phyloP scores from a whole-genome alignment of 2,329 filamentous ascomycete species.

The Aspergillus oerlinghausenensis region DNA sequence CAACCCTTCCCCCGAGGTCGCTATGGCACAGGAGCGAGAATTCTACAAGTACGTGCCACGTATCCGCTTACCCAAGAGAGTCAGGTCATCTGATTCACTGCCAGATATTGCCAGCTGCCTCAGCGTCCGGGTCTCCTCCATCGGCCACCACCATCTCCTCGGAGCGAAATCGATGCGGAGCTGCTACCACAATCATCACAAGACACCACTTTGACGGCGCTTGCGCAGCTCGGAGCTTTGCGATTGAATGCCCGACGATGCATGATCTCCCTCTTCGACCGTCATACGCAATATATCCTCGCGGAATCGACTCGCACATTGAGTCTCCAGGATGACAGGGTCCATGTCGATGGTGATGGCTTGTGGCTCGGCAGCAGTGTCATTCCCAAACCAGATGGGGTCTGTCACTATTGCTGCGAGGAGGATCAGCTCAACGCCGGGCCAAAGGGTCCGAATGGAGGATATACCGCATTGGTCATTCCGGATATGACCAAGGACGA shows the following conservation, averaged over 20 bases:
- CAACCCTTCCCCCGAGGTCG: background rate
- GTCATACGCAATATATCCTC: conserved; percentile 46
- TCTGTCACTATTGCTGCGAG: conserved; percentile 24
- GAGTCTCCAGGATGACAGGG: conserved; percentile 27
- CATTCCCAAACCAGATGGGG: conserved; percentile 22
- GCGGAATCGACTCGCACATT: conserved; percentile 47
- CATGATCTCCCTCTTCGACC: conserved; percentile 51
- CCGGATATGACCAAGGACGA: conserved; percentile 32
- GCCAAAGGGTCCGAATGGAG: background rate
- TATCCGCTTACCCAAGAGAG: background rate
- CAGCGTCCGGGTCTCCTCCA: conserved; percentile 12
- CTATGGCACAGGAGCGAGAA: conserved; percentile 18
- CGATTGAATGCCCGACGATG: conserved; percentile 42
- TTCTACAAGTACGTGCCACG: conserved; percentile 15
- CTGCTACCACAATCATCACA: conserved; percentile 23
- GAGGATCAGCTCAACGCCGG: background rate
- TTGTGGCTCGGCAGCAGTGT: conserved; percentile 28
- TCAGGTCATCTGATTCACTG: conserved; percentile 13
- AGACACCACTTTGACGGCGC: conserved; percentile 42
- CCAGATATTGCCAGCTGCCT: conserved; percentile 18
- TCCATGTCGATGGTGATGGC: conserved; percentile 18
- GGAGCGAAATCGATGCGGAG: background rate
- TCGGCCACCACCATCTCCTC: conserved; percentile 11
- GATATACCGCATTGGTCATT: conserved; percentile 17
- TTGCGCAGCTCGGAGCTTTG: conserved; percentile 48